These are phyloP conservation scores for Coemansia sp. DNA, from an alignment of 192 early-diverging fungal species.

Conservation along the genomic window DNA sequence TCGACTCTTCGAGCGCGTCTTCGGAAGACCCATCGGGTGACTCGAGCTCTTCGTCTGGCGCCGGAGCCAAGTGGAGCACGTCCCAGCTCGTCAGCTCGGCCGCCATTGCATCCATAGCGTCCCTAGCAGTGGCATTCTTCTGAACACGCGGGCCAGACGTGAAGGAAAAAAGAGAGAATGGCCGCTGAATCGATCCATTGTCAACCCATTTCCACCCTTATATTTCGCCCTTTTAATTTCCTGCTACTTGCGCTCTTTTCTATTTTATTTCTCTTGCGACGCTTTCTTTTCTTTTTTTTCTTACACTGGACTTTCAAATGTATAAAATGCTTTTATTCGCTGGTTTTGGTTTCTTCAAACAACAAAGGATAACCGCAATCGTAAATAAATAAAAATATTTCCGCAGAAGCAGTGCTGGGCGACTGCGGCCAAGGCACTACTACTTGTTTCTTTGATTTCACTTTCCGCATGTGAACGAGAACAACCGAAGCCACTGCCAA, in stretches of 20 bases:
- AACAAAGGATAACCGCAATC: too few species aligned
- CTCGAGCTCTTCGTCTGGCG: neutral
- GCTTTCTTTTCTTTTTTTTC: neutral
- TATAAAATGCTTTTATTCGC: neutral
- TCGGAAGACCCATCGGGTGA: neutral
- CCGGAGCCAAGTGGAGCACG: neutral
- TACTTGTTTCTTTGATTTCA: too few species aligned
- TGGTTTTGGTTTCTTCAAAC: neutral
- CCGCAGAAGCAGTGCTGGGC: too few species aligned
- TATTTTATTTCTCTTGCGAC: neutral
- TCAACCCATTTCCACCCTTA: neutral
- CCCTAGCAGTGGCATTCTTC: neutral
- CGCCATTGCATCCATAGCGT: neutral
- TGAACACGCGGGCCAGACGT: neutral
- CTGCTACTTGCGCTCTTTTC: neutral
- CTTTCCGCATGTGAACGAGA: too few species aligned
- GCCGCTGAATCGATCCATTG: neutral
- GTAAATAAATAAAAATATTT: too few species aligned
- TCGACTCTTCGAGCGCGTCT: conserved; percentile 25
- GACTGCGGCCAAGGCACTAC: too few species aligned
- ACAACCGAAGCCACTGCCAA: too few species aligned
- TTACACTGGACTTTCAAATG: neutral
- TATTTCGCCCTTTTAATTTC: neutral
- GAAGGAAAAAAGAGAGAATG: neutral
- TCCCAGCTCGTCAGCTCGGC: neutral